Evolutionary conservation across 805 yeast genomes (phyloP), one percentile per base, ranked within the genome.

Genomic region (Pichia deserticola): DNA sequence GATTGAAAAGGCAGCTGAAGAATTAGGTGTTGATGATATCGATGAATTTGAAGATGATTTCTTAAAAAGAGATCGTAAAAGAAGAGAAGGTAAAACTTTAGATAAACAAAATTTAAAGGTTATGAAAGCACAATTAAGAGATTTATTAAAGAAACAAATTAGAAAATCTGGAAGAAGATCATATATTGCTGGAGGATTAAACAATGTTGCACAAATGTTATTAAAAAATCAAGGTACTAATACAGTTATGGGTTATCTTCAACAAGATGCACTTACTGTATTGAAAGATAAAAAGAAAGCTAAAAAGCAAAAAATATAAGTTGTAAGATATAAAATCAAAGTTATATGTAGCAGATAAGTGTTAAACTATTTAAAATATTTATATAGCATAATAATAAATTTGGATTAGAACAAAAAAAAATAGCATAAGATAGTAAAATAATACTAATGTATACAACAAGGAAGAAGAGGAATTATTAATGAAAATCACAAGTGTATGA

Each of bases 1-100:
- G 97, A 72, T 89, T 52, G 77, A 79, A 51, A 81, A 88, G 61
- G 97, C 97, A 0, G 98, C 98, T 0, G 93, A 86, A 47, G 99
- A 93, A 45, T 73, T 93, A 49, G 99, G 96, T 8, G 68, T 90
- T 38, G 97, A 86, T 36, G 74, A 82, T 45, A 66, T 81, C 47
- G 71, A 77, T 42, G 90, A 84, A 50, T 68, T 85, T 41, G 89
- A 79, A 47, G 90, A 82, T 56, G 88, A 82, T 54, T 73, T 78
- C 40, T 66, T 86, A 47, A 78, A 78, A 54, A 81, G 81, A 60
- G 83, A 79, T 60, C 76, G 86, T 57, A 74, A 74, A 50, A 76
- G 77, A 57, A 78, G 74, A 56, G 72, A 73, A 53, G 75, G 69
- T 47, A 78, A 77, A 59, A 73, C 79, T 48, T 61, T 85, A 45